A percentile compares a stretch with the other conserved stretches of the same genome.
Conservation (phyloP, 345 rosid species). For the Eucalyptus caleyi region DNA sequence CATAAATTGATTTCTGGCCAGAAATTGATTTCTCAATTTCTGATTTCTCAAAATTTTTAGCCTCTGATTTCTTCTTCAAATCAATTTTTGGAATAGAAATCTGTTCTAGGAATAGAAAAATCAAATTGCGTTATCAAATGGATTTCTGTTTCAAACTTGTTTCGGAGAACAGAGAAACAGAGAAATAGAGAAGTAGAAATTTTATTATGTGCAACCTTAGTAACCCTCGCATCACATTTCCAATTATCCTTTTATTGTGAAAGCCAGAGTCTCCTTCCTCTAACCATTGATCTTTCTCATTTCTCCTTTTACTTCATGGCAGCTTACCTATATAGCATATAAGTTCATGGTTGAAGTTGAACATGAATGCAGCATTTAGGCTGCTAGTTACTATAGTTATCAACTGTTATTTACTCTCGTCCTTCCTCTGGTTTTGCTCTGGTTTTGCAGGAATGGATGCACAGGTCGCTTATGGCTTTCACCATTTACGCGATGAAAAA, state of each 20-base stretch:
- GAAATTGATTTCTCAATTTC: too few relatives aligned
- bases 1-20: too few relatives aligned
- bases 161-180: too few relatives aligned
- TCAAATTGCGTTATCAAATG: background rate
- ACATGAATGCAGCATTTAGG: background rate
- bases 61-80: too few relatives aligned
- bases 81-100: too few relatives aligned
- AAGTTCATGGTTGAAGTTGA: background rate
- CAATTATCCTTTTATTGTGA: background rate
- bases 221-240: background rate
- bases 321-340: background rate
- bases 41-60: too few relatives aligned
- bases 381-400: background rate
- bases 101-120: too few relatives aligned
- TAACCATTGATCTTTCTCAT: background rate
- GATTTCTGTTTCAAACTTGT: accelerated
- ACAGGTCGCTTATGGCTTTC: slow-evolving; percentile 95
- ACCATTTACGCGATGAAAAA: slow-evolving; percentile 85
- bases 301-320: background rate
- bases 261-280: background rate
- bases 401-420: background rate
- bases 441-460: slow-evolving; percentile 85
- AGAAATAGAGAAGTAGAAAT: background rate
- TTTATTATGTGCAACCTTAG: background rate
- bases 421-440: background rate